Evolutionary conservation across 2,329 filamentous ascomycete species (phyloP), one percentile per base, ranked within the genome.

Genomic region (Microcyclospora tardicrescens): DNA sequence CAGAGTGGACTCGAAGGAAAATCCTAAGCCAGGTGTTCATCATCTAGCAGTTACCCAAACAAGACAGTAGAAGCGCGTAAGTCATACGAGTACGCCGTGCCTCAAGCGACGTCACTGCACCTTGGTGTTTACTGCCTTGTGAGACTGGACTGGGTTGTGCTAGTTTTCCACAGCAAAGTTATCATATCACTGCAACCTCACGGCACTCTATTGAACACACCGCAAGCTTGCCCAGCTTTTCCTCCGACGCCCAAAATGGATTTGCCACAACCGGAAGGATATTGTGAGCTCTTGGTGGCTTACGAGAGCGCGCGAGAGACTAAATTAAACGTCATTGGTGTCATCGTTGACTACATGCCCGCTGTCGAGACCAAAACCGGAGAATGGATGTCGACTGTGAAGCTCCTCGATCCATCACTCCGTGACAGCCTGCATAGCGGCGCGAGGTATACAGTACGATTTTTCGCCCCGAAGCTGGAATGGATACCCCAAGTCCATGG

Each of bases 261-360:
- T 32, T n/a, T 15, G 12, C 30, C 14, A 32, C 4, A 5, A 6
- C 46, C 54, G 9, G 16, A 36, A 8, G 45, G 44, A 28, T 58
- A 55, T 43, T 31, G 46, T 15, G 49, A 54, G 39, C 44, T 57
- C n/a, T 40, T 43, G 2, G 36, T 38, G 6, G 51, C 49, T 9
- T 44, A 47, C 30, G 38, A 39, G 11, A 32, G 42, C 12, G 33
- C 40, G 10, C 16, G 38, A 2, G 28, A 40, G 31, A 45, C 51
- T 46, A 50, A 56, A 40, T 64, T 78, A 45, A 79, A 66, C 59
- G 61, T 91, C 31, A 70, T 85, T 36, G 86, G 84, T 1, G 60
- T 89, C 4, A 72, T 89, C 3, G 73, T 75, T 37, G 82, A 89
- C 49, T 69, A 68, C 35, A 68, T 74, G 40, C 59, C 67, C 1